These are phyloP conservation scores for Gloeopeniophorella convolvens DNA, from an alignment of 768 basidiomycete genomes.

Conservation along the genomic window DNA sequence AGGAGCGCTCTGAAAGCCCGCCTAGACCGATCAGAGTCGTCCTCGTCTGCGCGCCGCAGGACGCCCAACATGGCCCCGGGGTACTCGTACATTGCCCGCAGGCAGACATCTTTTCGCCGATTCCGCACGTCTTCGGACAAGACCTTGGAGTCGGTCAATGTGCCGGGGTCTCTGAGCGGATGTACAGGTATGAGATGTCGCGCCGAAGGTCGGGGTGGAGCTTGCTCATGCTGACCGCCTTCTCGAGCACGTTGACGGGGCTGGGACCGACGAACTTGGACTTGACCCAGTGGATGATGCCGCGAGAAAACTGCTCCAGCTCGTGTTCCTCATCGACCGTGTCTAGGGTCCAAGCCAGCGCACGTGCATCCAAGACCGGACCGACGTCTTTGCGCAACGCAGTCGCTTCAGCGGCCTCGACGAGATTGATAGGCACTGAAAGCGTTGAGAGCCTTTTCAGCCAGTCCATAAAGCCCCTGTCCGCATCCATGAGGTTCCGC, in stretches of 20 bases:
- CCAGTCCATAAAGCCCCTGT: neutral
- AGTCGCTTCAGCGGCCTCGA: neutral
- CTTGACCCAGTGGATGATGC: no score
- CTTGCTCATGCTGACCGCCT: neutral
- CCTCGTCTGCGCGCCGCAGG: neutral
- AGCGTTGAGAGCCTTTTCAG: no score
- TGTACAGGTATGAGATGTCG: neutral
- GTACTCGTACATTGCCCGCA: neutral
- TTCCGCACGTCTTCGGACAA: neutral
- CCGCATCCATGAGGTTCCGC: no score
- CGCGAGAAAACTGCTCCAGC: neutral
- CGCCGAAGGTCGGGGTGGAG: neutral
- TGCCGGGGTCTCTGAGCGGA: neutral
- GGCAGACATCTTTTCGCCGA: neutral
- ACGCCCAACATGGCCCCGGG: neutral
- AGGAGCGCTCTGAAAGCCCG: neutral
- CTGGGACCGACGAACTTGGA: neutral
- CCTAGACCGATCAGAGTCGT: neutral
- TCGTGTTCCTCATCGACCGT: slow-evolving; percentile 3
- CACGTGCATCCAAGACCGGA: neutral
- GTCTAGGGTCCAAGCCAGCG: slow-evolving; percentile 8
- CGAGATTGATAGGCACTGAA: neutral
- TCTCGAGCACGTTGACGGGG: neutral
- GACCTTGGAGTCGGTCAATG: neutral
- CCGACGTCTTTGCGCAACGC: neutral